A percentile compares a stretch with the other conserved stretches of the same genome.
Evolutionary conservation across 257 asterid species (phyloP).

Genomic region (Scutellaria galericulata): DNA sequence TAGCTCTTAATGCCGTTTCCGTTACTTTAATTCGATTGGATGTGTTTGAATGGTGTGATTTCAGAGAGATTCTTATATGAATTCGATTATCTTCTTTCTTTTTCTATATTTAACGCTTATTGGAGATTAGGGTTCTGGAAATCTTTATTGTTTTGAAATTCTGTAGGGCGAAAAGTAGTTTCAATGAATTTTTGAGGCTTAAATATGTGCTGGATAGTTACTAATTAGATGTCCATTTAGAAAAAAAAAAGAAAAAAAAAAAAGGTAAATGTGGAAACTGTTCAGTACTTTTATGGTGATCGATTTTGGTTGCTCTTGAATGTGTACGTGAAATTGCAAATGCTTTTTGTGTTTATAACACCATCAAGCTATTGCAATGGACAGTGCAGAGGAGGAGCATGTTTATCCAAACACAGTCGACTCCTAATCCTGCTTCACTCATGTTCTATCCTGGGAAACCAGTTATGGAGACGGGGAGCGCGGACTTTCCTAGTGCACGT

Average conservation of each 20-base stretch:
- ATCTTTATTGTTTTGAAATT: background rate
- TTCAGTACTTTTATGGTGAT: background rate
- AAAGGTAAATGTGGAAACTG: background rate
- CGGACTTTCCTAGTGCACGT: constrained; percentile 95
- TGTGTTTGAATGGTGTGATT: background rate
- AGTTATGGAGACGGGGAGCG: constrained; percentile 83
- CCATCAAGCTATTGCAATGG: constrained; percentile 25
- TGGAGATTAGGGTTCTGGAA: constrained; percentile 3
- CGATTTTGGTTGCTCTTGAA: background rate
- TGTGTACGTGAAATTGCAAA: constrained; percentile 5
- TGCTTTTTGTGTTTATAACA: background rate
- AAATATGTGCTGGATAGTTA: background rate
- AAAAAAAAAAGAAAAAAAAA: background rate
- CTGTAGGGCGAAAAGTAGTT: background rate
- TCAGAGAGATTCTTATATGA: background rate
- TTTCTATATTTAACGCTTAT: background rate
- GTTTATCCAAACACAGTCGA: constrained; percentile 94
- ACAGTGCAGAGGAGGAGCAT: constrained; percentile 94
- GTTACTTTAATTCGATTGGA: constrained; percentile 18
- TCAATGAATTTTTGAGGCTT: background rate
- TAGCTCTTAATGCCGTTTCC: background rate
- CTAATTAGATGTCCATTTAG: background rate
- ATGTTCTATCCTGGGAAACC: constrained; percentile 98
- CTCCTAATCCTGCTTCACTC: constrained; percentile 93
- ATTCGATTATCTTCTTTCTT: background rate